These are phyloP conservation scores for Leccinum obscurum DNA, from an alignment of 768 basidiomycete genomes.

Conservation along the genomic window DNA sequence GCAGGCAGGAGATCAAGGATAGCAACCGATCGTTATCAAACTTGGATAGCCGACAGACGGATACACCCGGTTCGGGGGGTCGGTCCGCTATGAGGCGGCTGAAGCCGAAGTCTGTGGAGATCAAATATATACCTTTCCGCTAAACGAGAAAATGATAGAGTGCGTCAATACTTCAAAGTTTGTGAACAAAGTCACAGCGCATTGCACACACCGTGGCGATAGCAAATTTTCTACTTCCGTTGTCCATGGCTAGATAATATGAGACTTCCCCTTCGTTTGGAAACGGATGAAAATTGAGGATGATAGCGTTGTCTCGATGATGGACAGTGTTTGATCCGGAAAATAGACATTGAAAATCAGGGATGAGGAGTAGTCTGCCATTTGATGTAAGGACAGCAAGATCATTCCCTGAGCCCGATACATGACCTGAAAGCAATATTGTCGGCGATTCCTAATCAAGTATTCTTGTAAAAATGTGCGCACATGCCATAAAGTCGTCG, in stretches of 20 bases:
- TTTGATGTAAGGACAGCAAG: slow-evolving; percentile 31
- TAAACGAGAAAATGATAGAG: not conserved
- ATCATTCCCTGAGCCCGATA: slow-evolving; percentile 47
- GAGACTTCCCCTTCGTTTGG: slow-evolving; percentile 28
- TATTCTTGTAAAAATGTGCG: not conserved
- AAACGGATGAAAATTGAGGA: slow-evolving; percentile 26
- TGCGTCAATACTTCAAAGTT: not conserved
- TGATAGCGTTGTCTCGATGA: slow-evolving; percentile 37
- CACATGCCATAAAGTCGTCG: slow-evolving; percentile 31
- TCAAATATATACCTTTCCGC: slow-evolving; percentile 27
- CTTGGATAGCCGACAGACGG: slow-evolving; percentile 19
- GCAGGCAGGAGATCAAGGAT: slow-evolving; percentile 48
- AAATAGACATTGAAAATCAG: slow-evolving; percentile 29
- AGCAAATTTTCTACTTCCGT: slow-evolving; percentile 39
- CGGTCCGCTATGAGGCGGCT: slow-evolving; percentile 27
- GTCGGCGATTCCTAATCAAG: slow-evolving; percentile 1
- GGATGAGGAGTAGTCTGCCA: slow-evolving; percentile 29
- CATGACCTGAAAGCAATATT: slow-evolving; percentile 35
- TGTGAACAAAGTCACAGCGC: not conserved
- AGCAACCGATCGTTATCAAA: slow-evolving; percentile 19
- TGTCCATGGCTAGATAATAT: slow-evolving; percentile 50
- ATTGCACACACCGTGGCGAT: slow-evolving; percentile 44
- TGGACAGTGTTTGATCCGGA: slow-evolving; percentile 34
- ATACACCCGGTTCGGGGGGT: slow-evolving; percentile 34
- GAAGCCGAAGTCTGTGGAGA: slow-evolving; percentile 27